Base-by-base conservation (phyloP, 805 yeast species). In the Brettanomyces sp. region DNA sequence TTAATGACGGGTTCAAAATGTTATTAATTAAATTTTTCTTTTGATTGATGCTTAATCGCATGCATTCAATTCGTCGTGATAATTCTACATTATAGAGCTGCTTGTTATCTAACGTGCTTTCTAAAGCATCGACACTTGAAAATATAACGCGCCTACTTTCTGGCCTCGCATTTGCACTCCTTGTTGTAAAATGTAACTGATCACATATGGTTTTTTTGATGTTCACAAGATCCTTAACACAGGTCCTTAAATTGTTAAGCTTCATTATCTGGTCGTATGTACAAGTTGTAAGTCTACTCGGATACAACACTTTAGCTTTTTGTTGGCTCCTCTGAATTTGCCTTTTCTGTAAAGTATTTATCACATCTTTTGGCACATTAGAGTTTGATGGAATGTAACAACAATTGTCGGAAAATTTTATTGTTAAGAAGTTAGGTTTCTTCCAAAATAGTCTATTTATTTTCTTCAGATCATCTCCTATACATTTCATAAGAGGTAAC, bases 181-280 rank as follows among this genome's bases (percentile, higher is more conserved):
- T 18, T 18, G 18, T 18, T 18, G 18, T 18, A 18, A 18, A 9
- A 3, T 45, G 13, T 14, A 51, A 47, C 38, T 47, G 24, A 5
- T 28, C 23, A 1, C 43, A 43, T 5, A 60, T 42, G 5, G 44
- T 47, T 14, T 38, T 44, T 23, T 55, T 58, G 8, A 56, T 52
- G 5, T 47, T 37, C 4, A 55, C 18, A 8, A 67, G 44, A 44
- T 70, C 75, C 30, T 59, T 56, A 9, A 68, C 59, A 43, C 70
- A 66, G 14, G 58, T 48, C 13, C 66, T 65, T 12, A 66, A 51
- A 30, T 68, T 68, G 43, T 67, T 67, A 47, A 70, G 45, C 44
- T 68, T 69, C 73, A 70, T 67, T 11, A 68, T 59, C 25, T 65
- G 67, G 46, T 69, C 74, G 50, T 63, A 70, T 0, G 67, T 55